phyloP scores from a whole-genome alignment of 257 asterid genomes.

The Craterostigma plantagineum region DNA sequence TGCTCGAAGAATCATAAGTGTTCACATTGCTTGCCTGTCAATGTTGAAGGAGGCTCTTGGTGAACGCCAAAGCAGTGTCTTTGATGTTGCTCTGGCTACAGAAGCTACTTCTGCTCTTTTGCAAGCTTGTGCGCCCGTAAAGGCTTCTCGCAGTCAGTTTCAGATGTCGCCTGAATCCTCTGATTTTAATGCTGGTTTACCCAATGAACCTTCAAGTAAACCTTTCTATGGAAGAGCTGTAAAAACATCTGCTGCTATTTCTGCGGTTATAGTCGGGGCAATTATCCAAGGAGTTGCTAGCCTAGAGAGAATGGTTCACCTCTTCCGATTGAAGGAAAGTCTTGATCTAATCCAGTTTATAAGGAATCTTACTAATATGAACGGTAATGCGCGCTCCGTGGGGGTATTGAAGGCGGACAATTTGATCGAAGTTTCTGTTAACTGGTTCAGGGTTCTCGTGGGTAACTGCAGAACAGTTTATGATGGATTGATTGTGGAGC shows the following conservation, averaged over 20 bases:
- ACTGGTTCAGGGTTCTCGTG: constrained; percentile 96
- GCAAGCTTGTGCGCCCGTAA: constrained; percentile 57
- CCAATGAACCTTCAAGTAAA: constrained; percentile 45
- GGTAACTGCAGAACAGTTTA: constrained; percentile 86
- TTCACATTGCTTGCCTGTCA: constrained; percentile 67
- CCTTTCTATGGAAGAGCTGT: constrained; percentile 35
- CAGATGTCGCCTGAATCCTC: constrained; percentile 60
- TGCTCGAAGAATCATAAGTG: constrained; percentile 60
- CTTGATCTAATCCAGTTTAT: constrained; percentile 64
- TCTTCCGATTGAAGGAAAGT: constrained; percentile 82
- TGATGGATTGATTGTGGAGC: constrained; percentile 79
- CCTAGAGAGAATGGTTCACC: constrained; percentile 84
- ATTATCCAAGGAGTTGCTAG: constrained; percentile 81
- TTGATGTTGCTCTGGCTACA: constrained; percentile 90
- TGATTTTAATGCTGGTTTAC: constrained; percentile 33
- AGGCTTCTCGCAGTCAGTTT: constrained; percentile 50
- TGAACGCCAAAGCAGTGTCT: constrained; percentile 94
- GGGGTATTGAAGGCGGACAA: constrained; percentile 53
- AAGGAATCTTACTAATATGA: constrained; percentile 59
- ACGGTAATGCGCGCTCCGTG: constrained; percentile 65
- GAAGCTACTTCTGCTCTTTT: constrained; percentile 76
- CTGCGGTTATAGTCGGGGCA: constrained; percentile 77
- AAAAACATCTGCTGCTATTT: constrained; percentile 51
- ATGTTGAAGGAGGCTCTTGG: constrained; percentile 93
- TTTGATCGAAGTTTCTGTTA: constrained; percentile 67